Percentiles rank a stretch among this genome's conserved stretches.
These are phyloP conservation scores for Neofusicoccum cordaticola DNA, from an alignment of 2,329 filamentous ascomycete genomes.

Conservation along the genomic window DNA sequence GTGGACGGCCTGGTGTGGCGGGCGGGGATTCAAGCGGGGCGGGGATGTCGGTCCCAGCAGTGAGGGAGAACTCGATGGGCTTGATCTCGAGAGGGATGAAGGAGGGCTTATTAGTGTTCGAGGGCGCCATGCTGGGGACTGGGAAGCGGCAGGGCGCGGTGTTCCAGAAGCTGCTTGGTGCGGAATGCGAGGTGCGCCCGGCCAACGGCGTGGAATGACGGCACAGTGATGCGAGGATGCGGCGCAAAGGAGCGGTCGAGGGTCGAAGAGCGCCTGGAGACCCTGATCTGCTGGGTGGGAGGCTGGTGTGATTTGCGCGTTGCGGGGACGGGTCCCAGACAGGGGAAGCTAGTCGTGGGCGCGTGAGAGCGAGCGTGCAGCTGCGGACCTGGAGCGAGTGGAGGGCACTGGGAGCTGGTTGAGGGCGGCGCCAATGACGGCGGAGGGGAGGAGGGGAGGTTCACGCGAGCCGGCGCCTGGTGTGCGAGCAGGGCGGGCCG, in stretches of 20 bases:
- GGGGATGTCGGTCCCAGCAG: constrained; percentile 41
- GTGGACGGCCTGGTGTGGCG: constrained; percentile 33
- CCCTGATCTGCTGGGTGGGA: constrained; percentile 14
- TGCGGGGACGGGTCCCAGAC: constrained; percentile 15
- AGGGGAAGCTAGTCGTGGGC: constrained; percentile 17
- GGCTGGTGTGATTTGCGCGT: constrained; percentile 15
- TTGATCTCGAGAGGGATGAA: constrained; percentile 17
- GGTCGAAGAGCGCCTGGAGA: neutral
- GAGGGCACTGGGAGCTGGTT: neutral
- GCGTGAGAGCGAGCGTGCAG: constrained; percentile 2
- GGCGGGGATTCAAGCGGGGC: constrained; percentile 40
- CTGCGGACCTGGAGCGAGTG: constrained; percentile 8
- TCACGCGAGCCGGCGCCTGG: constrained; percentile 14
- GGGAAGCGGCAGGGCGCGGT: neutral
- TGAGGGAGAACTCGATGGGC: constrained; percentile 42
- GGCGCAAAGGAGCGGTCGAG: constrained; percentile 12
- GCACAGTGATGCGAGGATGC: neutral
- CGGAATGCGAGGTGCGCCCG: neutral
- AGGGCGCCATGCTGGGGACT: constrained; percentile 7
- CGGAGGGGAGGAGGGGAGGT: constrained; percentile 1
- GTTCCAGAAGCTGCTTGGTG: neutral
- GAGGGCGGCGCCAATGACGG: constrained; percentile 3
- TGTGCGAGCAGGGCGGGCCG: neutral
- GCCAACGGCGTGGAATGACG: neutral
- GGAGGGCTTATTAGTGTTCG: constrained; percentile 9